Evolutionary conservation across 2,329 filamentous ascomycete genomes (phyloP).

Genomic region (Aspergillus eucalypticola): DNA sequence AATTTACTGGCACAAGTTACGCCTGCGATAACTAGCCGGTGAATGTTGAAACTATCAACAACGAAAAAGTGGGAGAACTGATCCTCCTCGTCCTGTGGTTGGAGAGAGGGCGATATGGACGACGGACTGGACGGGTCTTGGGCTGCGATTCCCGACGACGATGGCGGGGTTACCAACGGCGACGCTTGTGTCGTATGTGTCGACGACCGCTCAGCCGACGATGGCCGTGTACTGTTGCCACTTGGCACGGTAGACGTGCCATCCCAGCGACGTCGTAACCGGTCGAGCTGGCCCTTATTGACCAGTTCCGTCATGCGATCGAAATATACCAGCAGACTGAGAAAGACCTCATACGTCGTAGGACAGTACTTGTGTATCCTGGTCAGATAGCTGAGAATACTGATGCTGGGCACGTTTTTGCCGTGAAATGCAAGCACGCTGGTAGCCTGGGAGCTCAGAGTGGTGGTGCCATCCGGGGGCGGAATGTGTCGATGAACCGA

Average conservation of each 20-base stretch:
- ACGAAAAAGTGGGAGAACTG: conserved; percentile 76
- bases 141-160: conserved; percentile 36
- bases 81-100: conserved; percentile 48
- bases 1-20: conserved; percentile 99
- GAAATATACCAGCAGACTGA: conserved; percentile 94
- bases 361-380: conserved; percentile 99
- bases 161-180: conserved; percentile 40
- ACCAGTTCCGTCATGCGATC: conserved; percentile 98
- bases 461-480: conserved; percentile 59
- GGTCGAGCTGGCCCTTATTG: conserved; percentile 75
- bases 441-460: conserved; percentile 64
- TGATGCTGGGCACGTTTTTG: conserved; percentile 96
- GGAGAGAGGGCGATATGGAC: conserved; percentile 35
- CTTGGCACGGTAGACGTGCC: conserved; percentile 11
- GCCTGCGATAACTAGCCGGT: conserved; percentile 91
- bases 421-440: conserved; percentile 93
- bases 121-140: conserved; percentile 36
- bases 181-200: conserved; percentile 24
- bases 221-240: conserved; percentile 18
- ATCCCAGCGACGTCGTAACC: conserved; percentile 43
- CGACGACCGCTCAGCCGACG: conserved; percentile 23
- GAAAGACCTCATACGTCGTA: conserved; percentile 95
- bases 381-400: conserved; percentile 90
- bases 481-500: conserved; percentile 76
- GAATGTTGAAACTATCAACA: conserved; percentile 98